These are phyloP conservation scores for Boletus pseudopeckii DNA, from an alignment of 768 basidiomycete species.

Conservation along the genomic window DNA sequence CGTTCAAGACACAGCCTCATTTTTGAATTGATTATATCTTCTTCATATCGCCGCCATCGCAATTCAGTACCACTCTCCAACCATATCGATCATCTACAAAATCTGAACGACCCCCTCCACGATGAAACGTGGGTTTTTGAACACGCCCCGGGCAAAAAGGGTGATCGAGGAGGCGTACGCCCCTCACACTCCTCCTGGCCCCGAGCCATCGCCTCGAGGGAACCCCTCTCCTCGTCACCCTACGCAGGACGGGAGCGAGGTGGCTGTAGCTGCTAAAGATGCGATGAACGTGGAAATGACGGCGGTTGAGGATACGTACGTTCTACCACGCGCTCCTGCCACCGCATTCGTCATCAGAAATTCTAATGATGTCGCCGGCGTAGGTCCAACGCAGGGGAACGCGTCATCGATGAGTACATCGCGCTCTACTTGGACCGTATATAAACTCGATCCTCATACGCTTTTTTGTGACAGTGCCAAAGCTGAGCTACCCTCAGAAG, in stretches of 20 bases:
- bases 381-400: not conserved
- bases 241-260: not conserved
- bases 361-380: not conserved
- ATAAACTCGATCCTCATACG: not conserved
- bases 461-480: not conserved
- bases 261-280: not conserved
- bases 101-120: not conserved
- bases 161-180: conserved; percentile 7
- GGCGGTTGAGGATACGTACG: not conserved
- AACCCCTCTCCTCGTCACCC: not conserved
- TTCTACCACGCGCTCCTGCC: not conserved
- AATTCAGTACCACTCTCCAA: not conserved
- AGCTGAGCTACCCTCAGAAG: not conserved
- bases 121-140: conserved; percentile 26
- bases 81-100: no score
- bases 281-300: not conserved
- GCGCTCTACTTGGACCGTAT: not conserved
- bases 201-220: not conserved
- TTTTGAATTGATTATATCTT: not conserved
- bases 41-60: not conserved
- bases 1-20: not conserved
- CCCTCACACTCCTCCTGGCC: not conserved
- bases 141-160: conserved; percentile 7
- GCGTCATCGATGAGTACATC: not conserved
- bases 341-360: not conserved